These are phyloP conservation scores for Phytopythium boreale DNA, from an alignment of 352 stramenopile species.

Conservation along the genomic window DNA sequence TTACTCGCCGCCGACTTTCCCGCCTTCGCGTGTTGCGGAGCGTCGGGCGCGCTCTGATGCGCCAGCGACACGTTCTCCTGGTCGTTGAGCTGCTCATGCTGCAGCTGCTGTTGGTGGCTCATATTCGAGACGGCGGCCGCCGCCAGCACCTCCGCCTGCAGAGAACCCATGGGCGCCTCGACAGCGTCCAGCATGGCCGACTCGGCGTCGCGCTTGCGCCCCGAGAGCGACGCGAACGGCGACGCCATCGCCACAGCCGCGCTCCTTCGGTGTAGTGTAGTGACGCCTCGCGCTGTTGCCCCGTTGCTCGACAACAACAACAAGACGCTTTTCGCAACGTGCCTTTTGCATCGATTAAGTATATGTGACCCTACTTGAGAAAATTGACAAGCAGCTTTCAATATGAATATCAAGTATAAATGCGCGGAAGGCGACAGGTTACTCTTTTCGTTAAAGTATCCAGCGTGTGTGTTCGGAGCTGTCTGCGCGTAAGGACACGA, in stretches of 20 bases:
- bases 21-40: background rate
- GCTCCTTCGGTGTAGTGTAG: background rate
- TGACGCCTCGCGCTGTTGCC: background rate
- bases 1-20: background rate
- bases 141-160: conserved; percentile 9
- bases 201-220: conserved; percentile 8
- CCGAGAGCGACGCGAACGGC: conserved; percentile 1
- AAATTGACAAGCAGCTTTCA: background rate
- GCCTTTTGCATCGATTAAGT: background rate
- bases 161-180: background rate
- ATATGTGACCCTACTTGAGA: background rate
- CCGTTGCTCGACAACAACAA: background rate
- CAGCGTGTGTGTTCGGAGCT: background rate
- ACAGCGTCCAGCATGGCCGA: conserved; percentile 4
- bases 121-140: background rate
- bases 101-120: background rate
- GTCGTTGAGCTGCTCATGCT: background rate
- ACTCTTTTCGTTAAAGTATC: background rate
- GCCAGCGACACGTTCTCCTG: background rate
- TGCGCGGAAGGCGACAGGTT: background rate
- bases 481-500: background rate
- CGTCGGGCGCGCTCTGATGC: background rate
- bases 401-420: background rate
- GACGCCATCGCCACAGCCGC: background rate
- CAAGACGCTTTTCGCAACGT: background rate